phyloP scores from a whole-genome alignment of 768 basidiomycete genomes.

The Holtermanniella nyarrowii region DNA sequence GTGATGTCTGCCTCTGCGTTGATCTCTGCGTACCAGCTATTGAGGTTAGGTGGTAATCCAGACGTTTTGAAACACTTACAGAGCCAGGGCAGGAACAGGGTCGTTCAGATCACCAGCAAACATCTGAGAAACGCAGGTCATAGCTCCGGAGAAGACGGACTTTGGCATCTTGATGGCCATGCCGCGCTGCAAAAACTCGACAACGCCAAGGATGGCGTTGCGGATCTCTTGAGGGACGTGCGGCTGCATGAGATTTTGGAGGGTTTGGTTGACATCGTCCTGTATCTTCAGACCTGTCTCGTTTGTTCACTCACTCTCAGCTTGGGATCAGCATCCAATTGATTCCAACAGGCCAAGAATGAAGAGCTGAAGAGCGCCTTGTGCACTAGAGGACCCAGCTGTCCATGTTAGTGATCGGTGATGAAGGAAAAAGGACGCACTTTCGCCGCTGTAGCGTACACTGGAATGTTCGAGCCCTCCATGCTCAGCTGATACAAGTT shows the following conservation, averaged over 20 bases:
- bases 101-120: background rate
- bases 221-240: background rate
- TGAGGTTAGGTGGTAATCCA: background rate
- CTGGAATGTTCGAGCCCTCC: slow-evolving; percentile 20
- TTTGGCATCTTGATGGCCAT: background rate
- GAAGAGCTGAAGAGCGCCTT: slow-evolving; percentile 31
- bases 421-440: slow-evolving; percentile 9
- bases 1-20: background rate
- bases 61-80: background rate
- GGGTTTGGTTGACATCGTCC: slow-evolving; percentile 3
- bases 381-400: slow-evolving; percentile 29
- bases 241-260: background rate
- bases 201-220: background rate
- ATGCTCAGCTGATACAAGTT: slow-evolving; percentile 29
- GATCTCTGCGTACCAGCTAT: background rate
- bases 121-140: background rate
- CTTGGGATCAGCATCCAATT: slow-evolving; percentile 12
- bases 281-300: slow-evolving; percentile 7
- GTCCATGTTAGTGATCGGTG: slow-evolving; percentile 1
- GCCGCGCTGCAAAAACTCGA: background rate
- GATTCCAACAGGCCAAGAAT: slow-evolving; percentile 28
- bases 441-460: slow-evolving; percentile 22
- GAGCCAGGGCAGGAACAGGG: background rate
- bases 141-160: background rate
- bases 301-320: slow-evolving; percentile 19